Evolutionary conservation across 495 filamentous ascomycete species (phyloP).

Genomic region (Geopyxis carbonaria): DNA sequence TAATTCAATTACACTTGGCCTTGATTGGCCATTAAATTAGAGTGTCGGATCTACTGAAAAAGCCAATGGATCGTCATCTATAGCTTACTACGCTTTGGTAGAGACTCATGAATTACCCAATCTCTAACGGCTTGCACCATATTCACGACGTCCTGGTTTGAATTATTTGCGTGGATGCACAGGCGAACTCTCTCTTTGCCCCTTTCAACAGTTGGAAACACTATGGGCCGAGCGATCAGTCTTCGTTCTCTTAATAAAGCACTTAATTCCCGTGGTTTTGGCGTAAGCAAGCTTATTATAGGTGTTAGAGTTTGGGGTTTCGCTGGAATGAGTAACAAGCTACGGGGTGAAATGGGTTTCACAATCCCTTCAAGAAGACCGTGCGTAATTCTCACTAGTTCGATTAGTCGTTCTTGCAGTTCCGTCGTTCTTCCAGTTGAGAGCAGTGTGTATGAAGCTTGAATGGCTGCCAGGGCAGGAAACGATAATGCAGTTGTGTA

Average conservation of each 20-base stretch:
- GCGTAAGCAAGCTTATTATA: conserved; percentile 10
- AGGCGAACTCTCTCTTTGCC: conserved; percentile 14
- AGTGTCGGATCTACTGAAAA: no score
- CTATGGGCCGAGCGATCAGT: conserved; percentile 13
- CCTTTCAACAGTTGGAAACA: conserved; percentile 14
- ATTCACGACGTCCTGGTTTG: conserved; percentile 4
- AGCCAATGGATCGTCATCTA: no score
- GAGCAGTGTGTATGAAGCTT: conserved; percentile 35
- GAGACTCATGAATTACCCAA: no score
- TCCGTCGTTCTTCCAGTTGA: conserved; percentile 28
- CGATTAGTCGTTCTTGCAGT: conserved; percentile 10
- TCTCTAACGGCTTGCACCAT: conserved; percentile 7
- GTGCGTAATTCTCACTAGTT: conserved; percentile 1
- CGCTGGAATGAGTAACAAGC: background rate
- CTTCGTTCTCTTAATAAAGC: conserved; percentile 5
- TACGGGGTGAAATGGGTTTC: background rate
- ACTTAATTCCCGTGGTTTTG: conserved; percentile 8
- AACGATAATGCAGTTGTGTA: conserved; percentile 44
- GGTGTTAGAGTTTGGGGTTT: conserved; percentile 5
- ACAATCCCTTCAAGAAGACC: conserved; percentile 6
- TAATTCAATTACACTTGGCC: no score
- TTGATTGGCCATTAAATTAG: no score
- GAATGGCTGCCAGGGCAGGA: conserved; percentile 35
- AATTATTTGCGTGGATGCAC: conserved; percentile 17
- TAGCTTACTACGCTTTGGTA: no score